A percentile compares a stretch with the other conserved stretches of the same genome.
phyloP scores from a whole-genome alignment of 129 eudicot genomes.

The Heracleum sosnowskyi region DNA sequence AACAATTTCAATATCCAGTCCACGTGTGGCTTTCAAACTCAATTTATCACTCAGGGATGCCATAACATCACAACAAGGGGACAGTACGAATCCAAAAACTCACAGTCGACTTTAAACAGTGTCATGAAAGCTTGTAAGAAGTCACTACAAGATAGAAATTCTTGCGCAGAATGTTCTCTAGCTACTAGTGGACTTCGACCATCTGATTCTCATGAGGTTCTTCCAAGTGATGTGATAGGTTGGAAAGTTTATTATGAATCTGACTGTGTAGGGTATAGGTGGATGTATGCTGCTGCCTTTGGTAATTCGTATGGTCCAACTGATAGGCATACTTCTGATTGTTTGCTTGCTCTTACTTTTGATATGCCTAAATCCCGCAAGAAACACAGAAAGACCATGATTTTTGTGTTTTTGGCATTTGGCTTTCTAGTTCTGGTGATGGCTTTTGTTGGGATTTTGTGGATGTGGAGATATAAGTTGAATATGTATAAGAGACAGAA shows the following conservation, averaged over 20 bases:
- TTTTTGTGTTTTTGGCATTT: slow-evolving; percentile 23
- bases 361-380: slow-evolving; percentile 8
- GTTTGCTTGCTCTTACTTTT: slow-evolving; percentile 58
- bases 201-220: slow-evolving; percentile 7
- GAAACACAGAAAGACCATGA: slow-evolving; percentile 18
- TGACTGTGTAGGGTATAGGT: slow-evolving; percentile 57
- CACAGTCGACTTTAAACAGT: slow-evolving; percentile 20
- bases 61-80: slow-evolving; percentile 58
- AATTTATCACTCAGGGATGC: slow-evolving; percentile 64
- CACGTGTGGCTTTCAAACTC: slow-evolving; percentile 55
- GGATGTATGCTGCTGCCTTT: slow-evolving; percentile 67
- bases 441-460: slow-evolving; percentile 21
- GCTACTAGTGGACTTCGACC: slow-evolving; percentile 41
- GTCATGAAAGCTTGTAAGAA: slow-evolving; percentile 51
- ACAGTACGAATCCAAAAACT: slow-evolving; percentile 41
- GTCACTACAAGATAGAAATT: slow-evolving; percentile 37
- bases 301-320: slow-evolving; percentile 57
- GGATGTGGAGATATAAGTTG: slow-evolving; percentile 19
- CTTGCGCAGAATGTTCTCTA: slow-evolving; percentile 63
- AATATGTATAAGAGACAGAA: slow-evolving; percentile 9
- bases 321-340: slow-evolving; percentile 55
- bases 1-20: slow-evolving; percentile 47
- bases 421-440: slow-evolving; percentile 12
- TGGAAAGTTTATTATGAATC: slow-evolving; percentile 36
- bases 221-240: slow-evolving; percentile 32